Conservation (phyloP, 2,329 filamentous ascomycete genomes). For the Magnaporthiopsis poae region DNA sequence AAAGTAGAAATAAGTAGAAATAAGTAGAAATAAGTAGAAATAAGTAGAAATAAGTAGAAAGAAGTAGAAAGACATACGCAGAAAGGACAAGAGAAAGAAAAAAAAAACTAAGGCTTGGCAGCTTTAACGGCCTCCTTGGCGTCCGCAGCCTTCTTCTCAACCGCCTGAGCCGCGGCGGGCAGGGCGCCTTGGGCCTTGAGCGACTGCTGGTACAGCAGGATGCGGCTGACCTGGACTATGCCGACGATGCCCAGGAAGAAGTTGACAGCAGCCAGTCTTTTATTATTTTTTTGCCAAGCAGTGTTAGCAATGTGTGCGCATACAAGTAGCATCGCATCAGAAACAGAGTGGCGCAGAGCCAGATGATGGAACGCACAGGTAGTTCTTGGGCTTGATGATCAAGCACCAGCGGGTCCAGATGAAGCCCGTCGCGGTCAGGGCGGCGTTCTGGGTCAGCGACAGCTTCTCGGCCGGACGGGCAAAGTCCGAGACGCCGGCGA, state of each 20-base stretch:
- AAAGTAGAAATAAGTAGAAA: no score
- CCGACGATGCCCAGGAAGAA: constrained; percentile 93
- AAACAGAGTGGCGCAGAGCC: no score
- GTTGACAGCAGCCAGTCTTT: constrained; percentile 83
- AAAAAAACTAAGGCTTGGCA: constrained; percentile 5
- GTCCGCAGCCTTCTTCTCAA: constrained; percentile 31
- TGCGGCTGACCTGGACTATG: constrained; percentile 69
- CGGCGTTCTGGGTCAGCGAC: constrained; percentile 82
- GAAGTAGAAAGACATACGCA: no score
- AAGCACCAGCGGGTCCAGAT: constrained; percentile 99
- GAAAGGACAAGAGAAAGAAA: no score
- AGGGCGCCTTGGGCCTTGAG: constrained; percentile 37
- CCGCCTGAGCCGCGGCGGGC: constrained; percentile 18
- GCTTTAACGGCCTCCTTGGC: constrained; percentile 14
- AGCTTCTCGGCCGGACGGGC: constrained; percentile 84
- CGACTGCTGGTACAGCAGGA: constrained; percentile 54
- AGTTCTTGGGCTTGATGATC: constrained; percentile 88
- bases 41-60: no score
- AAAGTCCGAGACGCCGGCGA: constrained; percentile 87
- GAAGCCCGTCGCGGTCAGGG: constrained; percentile 77
- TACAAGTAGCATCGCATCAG: no score
- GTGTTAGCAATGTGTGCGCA: no score
- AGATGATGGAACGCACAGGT: constrained; percentile 37
- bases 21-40: no score
- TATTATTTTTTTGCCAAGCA: not conserved